phyloP scores from a whole-genome alignment of 1,284 basidiomycete genomes.

The Termitomyces sp. region DNA sequence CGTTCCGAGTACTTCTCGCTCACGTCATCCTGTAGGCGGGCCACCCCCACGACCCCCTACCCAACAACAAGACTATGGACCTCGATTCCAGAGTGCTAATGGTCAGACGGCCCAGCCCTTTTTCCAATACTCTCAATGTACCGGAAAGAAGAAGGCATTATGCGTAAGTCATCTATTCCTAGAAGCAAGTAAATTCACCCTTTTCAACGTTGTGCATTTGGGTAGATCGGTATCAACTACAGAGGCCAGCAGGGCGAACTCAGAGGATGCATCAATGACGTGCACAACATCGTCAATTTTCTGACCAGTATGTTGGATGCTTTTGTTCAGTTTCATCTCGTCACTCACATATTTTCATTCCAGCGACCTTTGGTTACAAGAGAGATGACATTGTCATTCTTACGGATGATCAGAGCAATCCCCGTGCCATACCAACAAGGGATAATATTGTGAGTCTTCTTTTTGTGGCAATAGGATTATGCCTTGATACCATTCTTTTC shows the following conservation, averaged over 20 bases:
- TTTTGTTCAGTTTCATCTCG: background rate
- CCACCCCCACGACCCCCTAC: conserved; percentile 55
- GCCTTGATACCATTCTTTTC: conserved; percentile 1
- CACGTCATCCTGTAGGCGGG: conserved; percentile 29
- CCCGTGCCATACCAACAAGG: conserved; percentile 65
- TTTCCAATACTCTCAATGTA: conserved; percentile 87
- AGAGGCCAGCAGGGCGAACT: conserved; percentile 58
- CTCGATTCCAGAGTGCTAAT: conserved; percentile 48
- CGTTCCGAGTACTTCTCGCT: background rate
- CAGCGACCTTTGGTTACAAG: conserved; percentile 68
- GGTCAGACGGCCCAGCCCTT: conserved; percentile 50
- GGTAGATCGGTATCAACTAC: conserved; percentile 83
- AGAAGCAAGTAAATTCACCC: background rate
- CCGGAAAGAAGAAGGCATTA: conserved; percentile 74
- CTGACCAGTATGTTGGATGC: conserved; percentile 52
- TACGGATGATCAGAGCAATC: conserved; percentile 69
- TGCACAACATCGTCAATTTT: conserved; percentile 71
- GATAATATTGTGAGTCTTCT: conserved; percentile 69
- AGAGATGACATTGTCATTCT: conserved; percentile 83
- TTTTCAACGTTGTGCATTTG: background rate
- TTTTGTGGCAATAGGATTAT: background rate
- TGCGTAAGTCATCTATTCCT: conserved; percentile 44
- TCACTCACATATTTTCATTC: background rate
- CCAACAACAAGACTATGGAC: conserved; percentile 65
- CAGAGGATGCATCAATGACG: conserved; percentile 87